Conservation (phyloP, 2,329 filamentous ascomycete species). For the Penicillium sp. region DNA sequence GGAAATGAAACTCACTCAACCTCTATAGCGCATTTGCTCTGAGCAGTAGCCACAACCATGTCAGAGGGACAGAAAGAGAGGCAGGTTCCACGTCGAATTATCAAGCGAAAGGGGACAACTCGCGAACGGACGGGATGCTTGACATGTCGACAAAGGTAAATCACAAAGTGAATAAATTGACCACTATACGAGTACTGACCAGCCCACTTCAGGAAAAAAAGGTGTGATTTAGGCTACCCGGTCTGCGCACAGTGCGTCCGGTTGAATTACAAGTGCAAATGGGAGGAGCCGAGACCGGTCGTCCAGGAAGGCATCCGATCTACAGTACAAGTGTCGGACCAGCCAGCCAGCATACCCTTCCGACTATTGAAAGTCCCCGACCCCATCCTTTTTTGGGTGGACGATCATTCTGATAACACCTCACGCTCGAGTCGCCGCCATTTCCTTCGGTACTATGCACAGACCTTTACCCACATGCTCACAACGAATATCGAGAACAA, state of each 20-base stretch:
- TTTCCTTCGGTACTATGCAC: conserved; percentile 13
- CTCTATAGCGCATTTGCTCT: background rate
- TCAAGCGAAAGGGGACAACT: conserved; percentile 9
- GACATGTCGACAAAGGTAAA: conserved; percentile 12
- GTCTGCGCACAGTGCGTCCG: conserved; percentile 11
- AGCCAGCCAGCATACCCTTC: background rate
- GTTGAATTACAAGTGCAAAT: conserved; percentile 13
- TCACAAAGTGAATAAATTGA: background rate
- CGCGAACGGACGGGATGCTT: conserved; percentile 11
- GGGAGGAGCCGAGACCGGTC: conserved; percentile 9
- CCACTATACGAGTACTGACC: background rate
- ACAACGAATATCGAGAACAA: conserved; percentile 14
- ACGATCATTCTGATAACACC: conserved; percentile 11
- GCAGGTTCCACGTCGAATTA: conserved; percentile 4
- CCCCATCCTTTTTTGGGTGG: conserved; percentile 9
- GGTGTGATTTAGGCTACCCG: conserved; percentile 13
- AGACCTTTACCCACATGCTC: conserved; percentile 12
- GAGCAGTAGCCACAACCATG: background rate
- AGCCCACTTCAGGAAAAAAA: conserved; percentile 5
- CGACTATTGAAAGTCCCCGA: conserved; percentile 6
- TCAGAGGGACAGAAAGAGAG: background rate
- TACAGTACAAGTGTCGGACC: background rate
- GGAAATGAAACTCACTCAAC: background rate
- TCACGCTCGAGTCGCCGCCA: conserved; percentile 10
- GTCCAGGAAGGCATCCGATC: background rate